Base-by-base conservation (phyloP, 1,284 basidiomycete species). In the Ganoderma lucidum region DNA sequence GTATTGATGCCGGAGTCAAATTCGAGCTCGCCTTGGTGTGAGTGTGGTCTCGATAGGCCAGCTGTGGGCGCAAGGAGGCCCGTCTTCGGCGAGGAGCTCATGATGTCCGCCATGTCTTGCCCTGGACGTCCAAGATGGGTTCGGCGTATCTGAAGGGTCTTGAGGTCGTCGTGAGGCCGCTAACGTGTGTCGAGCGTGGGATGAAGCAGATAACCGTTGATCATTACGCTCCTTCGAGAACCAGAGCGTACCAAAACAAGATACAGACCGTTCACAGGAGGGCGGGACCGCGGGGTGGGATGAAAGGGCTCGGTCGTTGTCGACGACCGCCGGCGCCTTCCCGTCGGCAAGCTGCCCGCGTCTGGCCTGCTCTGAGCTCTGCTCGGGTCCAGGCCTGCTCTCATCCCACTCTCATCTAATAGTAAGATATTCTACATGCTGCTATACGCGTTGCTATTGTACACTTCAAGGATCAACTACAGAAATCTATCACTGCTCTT, bases 1-100 rank as follows among this genome's bases (percentile, higher is more conserved):
- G 90, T 85, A 79, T 94, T 93, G 78, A 94, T 84, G 2, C 93
- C 92, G 6, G 89, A 87, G 78, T 93, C 93, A 74, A 93, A 93
- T 65, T 88, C 88, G 42, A 68, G 69, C 1, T 70, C 71, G n/a
- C 68, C 44, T 17, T 71, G 72, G 51, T 67, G 68, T 32, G 59
- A 61, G n/a, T 23, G 58, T 17, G 71, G 73, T 17, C 70, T 70
- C 23, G 75, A 74, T 10, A 73, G 65, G 10, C 61, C 48, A 35
- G 68, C 67, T 8, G 71, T 66, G 28, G 67, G 63, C 39, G 70
- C 65, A 28, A 73, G 62, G 2, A 71, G 42, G 4, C 44, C 65
- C 4, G 69, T 53, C 39, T 68, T 68, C 35, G 67, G 64, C 30
- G 69, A 63, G 8, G 72, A 71, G 62, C 66, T 66, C 6, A 62